Conservation (phyloP, 345 rosid species). For the Moricandia moricandioides region DNA sequence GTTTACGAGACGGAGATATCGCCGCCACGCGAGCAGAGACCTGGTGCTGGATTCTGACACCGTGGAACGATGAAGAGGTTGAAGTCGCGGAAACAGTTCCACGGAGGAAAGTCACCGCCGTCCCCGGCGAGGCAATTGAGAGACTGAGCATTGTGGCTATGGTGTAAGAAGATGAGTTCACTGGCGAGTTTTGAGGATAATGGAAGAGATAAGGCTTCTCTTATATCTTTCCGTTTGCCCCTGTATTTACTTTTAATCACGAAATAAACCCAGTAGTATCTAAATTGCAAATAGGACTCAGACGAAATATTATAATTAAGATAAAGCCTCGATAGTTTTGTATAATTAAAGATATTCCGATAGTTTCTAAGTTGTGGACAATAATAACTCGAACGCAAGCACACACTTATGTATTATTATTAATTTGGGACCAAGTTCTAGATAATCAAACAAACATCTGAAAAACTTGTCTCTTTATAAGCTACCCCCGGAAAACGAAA, state of each 20-base stretch:
- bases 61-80: constrained; percentile 48
- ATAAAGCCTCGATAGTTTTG: background rate
- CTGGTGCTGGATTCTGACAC: constrained; percentile 46
- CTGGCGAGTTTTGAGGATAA: constrained; percentile 28
- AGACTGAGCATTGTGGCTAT: constrained; percentile 54
- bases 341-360: background rate
- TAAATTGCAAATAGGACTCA: background rate
- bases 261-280: background rate
- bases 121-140: constrained; percentile 48
- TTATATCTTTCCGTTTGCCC: constrained; percentile 21
- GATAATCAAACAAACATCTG: constrained; percentile 34
- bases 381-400: no score
- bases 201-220: constrained; percentile 25
- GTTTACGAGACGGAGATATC: constrained; percentile 23
- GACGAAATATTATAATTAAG: background rate
- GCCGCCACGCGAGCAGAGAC: constrained; percentile 26
- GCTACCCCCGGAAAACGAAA: constrained; percentile 13
- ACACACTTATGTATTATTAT: constrained; percentile 1
- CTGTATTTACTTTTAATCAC: background rate
- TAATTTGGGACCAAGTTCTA: background rate
- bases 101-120: constrained; percentile 40
- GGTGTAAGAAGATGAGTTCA: constrained; percentile 18
- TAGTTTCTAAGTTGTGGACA: no score
- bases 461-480: constrained; percentile 18
- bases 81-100: constrained; percentile 13